Evolutionary conservation across 179 eudicot genomes (phyloP).

Genomic region (Carnegiea gigantea): DNA sequence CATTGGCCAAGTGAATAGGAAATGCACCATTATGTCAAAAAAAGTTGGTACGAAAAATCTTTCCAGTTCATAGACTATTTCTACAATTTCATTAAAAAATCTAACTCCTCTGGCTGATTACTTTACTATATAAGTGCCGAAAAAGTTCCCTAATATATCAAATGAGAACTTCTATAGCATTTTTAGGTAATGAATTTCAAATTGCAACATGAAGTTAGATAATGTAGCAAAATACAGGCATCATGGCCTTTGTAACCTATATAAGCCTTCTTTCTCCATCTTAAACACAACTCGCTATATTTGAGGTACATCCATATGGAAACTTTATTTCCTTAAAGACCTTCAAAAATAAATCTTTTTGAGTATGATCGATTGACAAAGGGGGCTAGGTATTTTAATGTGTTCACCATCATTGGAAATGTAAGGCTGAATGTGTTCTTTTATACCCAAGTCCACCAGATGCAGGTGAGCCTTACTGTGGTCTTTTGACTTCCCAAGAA

Average conservation of each 20-base stretch:
- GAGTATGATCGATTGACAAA: no score
- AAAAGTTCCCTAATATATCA: neutral
- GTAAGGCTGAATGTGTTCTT: no score
- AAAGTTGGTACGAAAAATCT: neutral
- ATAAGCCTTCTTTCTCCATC: neutral
- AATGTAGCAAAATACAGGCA: neutral
- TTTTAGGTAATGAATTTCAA: slow-evolving; percentile 6
- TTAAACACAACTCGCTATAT: slow-evolving; percentile 21
- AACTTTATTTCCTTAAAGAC: slow-evolving; percentile 1
- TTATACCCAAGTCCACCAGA: no score
- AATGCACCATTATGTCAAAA: no score
- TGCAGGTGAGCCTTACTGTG: no score
- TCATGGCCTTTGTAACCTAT: slow-evolving; percentile 18
- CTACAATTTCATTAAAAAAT: neutral
- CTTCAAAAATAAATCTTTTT: neutral
- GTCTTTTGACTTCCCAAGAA: no score
- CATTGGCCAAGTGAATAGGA: no score
- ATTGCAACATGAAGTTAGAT: slow-evolving; percentile 10
- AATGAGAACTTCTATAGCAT: neutral
- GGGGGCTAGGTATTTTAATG: no score
- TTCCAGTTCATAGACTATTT: neutral
- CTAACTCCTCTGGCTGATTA: neutral
- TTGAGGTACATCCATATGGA: slow-evolving; percentile 27
- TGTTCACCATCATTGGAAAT: no score
- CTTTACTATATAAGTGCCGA: neutral